Evolutionary conservation across 2,329 filamentous ascomycete genomes (phyloP), one percentile per base, ranked within the genome.

Genomic region (Pseudogymnoascus sp.): DNA sequence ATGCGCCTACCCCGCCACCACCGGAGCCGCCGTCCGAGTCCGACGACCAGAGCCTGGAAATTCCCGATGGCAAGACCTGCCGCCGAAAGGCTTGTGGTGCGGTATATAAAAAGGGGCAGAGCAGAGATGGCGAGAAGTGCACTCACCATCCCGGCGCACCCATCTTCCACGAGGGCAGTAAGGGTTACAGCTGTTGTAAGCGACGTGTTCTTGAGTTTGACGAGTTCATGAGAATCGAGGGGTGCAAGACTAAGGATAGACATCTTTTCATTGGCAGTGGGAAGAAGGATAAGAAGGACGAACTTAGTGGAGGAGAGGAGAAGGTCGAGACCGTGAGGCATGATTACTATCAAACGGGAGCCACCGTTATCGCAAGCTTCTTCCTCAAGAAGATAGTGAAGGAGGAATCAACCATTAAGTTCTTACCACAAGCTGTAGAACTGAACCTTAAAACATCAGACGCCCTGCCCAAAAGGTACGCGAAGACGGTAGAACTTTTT

Each of bases 311-410:
- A 4, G 82, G 80, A 1, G 90, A 95, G 74, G 90, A 95, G 74
- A 78, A 88, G 67, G 74, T 95, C 38, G 84, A 90, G 41, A 85
- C 83, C 3, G 88, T 96, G 63, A 82, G 87, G 62, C 84, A 88
- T 70, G 94, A 99, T 74, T 99, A 92, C 75, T 99, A 99, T 75
- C 94, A 99, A 74, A 97, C 94, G 1, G 78, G 87, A 2, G 82
- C 83, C 10, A 85, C 84, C 12, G 89, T 97, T 61, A 96, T 95
- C 65, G 92, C 89, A 2, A 94, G 89, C 7, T 87, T 96, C 66
- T 99, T 95, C 76, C 80, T 97, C 59, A 99, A 97, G 79, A 97
- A 97, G 77, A 96, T 99, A 68, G 84, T 92, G 75, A 95, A 92
- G 74, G 81, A 86, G 21, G 81, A 77, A 23, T 88, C 90, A 58